Percentiles rank a stretch among this genome's conserved stretches.
Conservation (phyloP, 2,329 filamentous ascomycete species). For the Fusarium protoensiforme region DNA sequence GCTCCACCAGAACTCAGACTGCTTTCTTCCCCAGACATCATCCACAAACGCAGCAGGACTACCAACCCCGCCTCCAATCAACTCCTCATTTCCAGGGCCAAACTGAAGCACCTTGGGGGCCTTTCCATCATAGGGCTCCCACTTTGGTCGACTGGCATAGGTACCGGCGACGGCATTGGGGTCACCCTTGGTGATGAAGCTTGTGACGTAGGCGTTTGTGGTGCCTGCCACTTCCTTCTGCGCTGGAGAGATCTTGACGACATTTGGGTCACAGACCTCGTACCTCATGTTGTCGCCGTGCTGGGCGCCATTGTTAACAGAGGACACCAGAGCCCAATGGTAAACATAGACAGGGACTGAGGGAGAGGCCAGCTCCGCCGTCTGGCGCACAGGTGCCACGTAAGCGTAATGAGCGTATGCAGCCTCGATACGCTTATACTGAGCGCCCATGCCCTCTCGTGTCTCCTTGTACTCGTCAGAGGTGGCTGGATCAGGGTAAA, state of each 20-base stretch:
- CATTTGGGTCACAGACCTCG: conserved; percentile 53
- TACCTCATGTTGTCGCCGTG: conserved; percentile 62
- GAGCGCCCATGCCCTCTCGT: conserved; percentile 54
- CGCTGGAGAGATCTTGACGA: conserved; percentile 48
- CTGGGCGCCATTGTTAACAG: conserved; percentile 55
- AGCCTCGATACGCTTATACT: conserved; percentile 65
- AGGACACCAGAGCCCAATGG: conserved; percentile 59
- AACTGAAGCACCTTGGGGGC: conserved; percentile 54
- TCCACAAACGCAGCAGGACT: conserved; percentile 50
- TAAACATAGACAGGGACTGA: conserved; percentile 38
- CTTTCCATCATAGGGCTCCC: conserved; percentile 47
- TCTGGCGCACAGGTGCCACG: conserved; percentile 62
- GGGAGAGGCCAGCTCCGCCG: conserved; percentile 46
- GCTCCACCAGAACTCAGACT: conserved; percentile 61
- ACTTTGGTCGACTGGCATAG: conserved; percentile 44
- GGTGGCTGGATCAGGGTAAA: conserved; percentile 69
- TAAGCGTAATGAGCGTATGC: conserved; percentile 67
- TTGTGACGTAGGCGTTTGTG: conserved; percentile 60
- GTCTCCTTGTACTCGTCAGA: conserved; percentile 51
- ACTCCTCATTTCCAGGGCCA: conserved; percentile 58
- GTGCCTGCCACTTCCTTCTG: conserved; percentile 56
- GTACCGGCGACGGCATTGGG: conserved; percentile 50
- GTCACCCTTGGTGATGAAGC: conserved; percentile 59
- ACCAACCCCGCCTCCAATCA: conserved; percentile 54
- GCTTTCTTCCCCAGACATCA: conserved; percentile 54